Evolutionary conservation across 23 red algal genomes (phyloP), one percentile per base, ranked within the genome.

Genomic region (Gracilariopsis chorda): DNA sequence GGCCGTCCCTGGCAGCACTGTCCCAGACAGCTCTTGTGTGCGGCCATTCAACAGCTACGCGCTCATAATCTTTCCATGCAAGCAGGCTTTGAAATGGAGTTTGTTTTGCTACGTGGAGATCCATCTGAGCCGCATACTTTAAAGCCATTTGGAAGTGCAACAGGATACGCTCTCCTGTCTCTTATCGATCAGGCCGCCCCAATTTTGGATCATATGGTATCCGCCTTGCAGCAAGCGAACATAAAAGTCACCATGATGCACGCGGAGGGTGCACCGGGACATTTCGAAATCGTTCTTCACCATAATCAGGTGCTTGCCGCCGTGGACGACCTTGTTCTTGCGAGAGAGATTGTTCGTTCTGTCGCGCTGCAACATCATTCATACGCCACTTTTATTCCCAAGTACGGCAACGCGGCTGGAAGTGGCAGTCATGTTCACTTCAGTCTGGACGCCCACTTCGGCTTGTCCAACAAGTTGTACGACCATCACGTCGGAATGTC

Each of bases 51-150:
- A 20, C 56, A 76, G 33, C 67, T 74, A n/a, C 40, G 32, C 19
- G 61, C 46, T 24, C 58, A 88, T 4, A 24, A 65, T 48, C 56
- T 88, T 42, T 43, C 43, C 65, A 68, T 88, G 48, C 63, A 30
- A n/a, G 84, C 84, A 12, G 84, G 84, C 21, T 88, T 88, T 43
- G 84, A 88, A 39, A 61, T 88, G 84, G 84, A 88, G 40, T 88
- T 88, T 45, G 70, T 65, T 21, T 47, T 88, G 46, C 63, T 77
- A 10, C 32, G 25, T 12, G 20, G 45, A n/a, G 36, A 70, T 19
- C 44, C 64, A 11, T 20, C 64, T 14, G 48, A 77, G 51, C 37
- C 47, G 23, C 16, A 14, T 0, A 47, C 63, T 7, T 35, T 88
- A 23, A 17, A 25, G 29, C 64, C 63, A 7, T 88, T 60, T 67